These are phyloP conservation scores for Diaporthe citri DNA, from an alignment of 2,329 filamentous ascomycete species.

Conservation along the genomic window DNA sequence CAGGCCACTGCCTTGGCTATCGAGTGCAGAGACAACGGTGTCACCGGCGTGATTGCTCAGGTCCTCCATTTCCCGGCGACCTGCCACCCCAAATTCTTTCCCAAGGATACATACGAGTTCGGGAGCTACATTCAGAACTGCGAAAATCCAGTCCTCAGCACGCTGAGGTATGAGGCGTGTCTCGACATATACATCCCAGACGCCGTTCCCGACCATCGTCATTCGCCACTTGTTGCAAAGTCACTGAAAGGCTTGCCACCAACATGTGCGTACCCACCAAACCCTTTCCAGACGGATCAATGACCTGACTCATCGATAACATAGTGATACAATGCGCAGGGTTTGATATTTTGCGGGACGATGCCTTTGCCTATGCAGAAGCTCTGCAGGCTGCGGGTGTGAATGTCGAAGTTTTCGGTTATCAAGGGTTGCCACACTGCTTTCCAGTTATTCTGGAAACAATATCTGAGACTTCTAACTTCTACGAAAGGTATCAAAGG, in stretches of 20 bases:
- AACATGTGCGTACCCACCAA: not conserved
- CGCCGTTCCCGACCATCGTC: not conserved
- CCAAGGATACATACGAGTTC: slow-evolving; percentile 6
- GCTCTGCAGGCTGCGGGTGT: not conserved
- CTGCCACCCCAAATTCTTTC: slow-evolving; percentile 19
- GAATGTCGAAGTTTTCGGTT: not conserved
- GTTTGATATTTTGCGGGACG: slow-evolving; percentile 3
- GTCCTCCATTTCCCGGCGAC: slow-evolving; percentile 9
- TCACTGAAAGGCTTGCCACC: slow-evolving; percentile 1
- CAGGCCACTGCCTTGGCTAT: slow-evolving; percentile 2
- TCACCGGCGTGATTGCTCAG: not conserved
- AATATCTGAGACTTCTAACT: not conserved
- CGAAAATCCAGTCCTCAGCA: slow-evolving; percentile 9
- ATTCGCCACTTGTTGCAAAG: slow-evolving; percentile 4
- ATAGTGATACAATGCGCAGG: slow-evolving; percentile 25
- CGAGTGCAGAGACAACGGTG: not conserved
- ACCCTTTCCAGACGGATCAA: not conserved
- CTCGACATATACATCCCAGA: slow-evolving; percentile 6
- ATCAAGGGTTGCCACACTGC: slow-evolving; percentile 16
- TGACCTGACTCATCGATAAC: not conserved
- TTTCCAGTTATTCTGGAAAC: not conserved
- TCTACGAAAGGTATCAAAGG: not conserved
- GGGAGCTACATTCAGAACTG: slow-evolving; percentile 19
- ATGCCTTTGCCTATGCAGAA: slow-evolving; percentile 13
- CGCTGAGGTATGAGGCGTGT: slow-evolving; percentile 1